Evolutionary conservation across 805 yeast species (phyloP), one percentile per base, ranked within the genome.

Genomic region (Nakazawaea anatomiae): DNA sequence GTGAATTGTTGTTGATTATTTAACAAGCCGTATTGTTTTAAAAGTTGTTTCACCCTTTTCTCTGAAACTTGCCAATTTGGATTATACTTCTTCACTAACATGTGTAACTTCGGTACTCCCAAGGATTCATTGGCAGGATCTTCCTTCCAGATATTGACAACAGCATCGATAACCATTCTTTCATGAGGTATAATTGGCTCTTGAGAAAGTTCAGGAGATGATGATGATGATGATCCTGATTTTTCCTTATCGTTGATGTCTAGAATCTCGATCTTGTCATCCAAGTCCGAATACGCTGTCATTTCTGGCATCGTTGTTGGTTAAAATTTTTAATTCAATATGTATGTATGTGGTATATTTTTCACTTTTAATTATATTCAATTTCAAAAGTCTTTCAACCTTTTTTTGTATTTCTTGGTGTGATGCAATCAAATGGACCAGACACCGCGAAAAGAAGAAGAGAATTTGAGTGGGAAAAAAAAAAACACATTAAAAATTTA

Each of bases 1-100:
- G 80, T 71, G 55, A 68, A 74, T 43, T 63, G 68, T 14, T 73
- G 73, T 46, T 68, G 73, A 40, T 73, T 71, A 6, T 69, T 64
- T 31, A 75, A 65, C 47, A 86, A 68, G 8, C 86, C 87, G 62
- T 76, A 80, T 44, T 72, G 72, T 57, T 81, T 79, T 55, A 87
- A 69, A 7, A 80, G 63, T 0, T 73, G 59, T 57, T 77, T 75
- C 39, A 88, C 69, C 45, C 87, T 68, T 53, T 79, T 77, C 52
- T 80, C 83, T 25, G 83, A 75, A 1, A 88, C 59, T 3, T 75
- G 58, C 96, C 96, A 88, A 43, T 68, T 69, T 0, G 82, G 77
- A 57, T 86, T 75, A 45, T 71, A 68, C 30, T 62, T 54, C 57
- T 79, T 80, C 42, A 88, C 69, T 10, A 74, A 57, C 0, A 69